A percentile compares a stretch with the other conserved stretches of the same genome.
phyloP scores from a whole-genome alignment of 208 protist genomes.

The Leishmania tropica region DNA sequence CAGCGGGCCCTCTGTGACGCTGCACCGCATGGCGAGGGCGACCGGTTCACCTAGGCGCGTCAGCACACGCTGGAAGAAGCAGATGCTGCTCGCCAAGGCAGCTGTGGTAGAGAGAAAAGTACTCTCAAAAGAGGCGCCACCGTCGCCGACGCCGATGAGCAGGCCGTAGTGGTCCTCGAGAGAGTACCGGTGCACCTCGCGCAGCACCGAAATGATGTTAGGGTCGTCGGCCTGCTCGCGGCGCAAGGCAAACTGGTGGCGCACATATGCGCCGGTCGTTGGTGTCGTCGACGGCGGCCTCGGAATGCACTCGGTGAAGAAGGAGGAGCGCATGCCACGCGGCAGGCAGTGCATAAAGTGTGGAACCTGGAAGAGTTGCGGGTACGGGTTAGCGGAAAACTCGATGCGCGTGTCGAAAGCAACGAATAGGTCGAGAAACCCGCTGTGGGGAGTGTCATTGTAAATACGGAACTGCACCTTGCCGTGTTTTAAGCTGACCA shows the following conservation, averaged over 20 bases:
- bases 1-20: constrained; percentile 68
- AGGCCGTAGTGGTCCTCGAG: constrained; percentile 84
- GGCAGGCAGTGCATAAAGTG: constrained; percentile 66
- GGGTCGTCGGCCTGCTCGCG: constrained; percentile 57
- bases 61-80: constrained; percentile 82
- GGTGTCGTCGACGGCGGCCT: constrained; percentile 54
- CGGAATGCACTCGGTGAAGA: constrained; percentile 65
- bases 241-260: constrained; percentile 61
- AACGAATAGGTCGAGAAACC: constrained; percentile 77
- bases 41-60: constrained; percentile 68
- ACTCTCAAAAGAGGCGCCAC: constrained; percentile 75
- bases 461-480: constrained; percentile 78
- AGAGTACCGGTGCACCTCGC: constrained; percentile 87
- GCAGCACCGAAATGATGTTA: constrained; percentile 59
- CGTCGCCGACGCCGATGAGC: constrained; percentile 61
- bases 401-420: constrained; percentile 70
- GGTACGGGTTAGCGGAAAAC: constrained; percentile 58
- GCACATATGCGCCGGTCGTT: constrained; percentile 67
- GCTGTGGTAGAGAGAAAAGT: constrained; percentile 75
- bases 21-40: constrained; percentile 56
- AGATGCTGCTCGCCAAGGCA: constrained; percentile 77
- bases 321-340: constrained; percentile 69
- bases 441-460: constrained; percentile 67
- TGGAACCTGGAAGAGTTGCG: constrained; percentile 57
- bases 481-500: constrained; percentile 63